Percentiles rank a stretch among this genome's conserved stretches.
Evolutionary conservation across 345 rosid species (phyloP).

Genomic region (Tarenaya hassleriana): DNA sequence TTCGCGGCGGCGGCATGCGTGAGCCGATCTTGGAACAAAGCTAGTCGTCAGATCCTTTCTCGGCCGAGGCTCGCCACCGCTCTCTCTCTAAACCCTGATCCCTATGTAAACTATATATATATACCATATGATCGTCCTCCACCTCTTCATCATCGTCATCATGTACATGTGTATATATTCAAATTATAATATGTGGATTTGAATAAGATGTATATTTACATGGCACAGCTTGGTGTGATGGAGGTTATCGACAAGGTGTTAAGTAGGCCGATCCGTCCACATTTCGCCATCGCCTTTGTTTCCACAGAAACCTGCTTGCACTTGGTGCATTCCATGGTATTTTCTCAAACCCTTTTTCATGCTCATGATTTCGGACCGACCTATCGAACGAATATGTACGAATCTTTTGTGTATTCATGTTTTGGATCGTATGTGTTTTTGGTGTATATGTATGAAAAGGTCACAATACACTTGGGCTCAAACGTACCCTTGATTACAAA

Average conservation of each 20-base stretch:
- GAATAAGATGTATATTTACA: neutral
- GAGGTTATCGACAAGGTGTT: conserved; percentile 52
- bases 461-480: conserved; percentile 36
- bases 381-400: too few species aligned
- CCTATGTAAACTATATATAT: conserved; percentile 26
- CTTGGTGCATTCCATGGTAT: conserved; percentile 28
- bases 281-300: conserved; percentile 48
- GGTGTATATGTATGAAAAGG: conserved; percentile 12
- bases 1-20: conserved; percentile 53
- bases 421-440: neutral
- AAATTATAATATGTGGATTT: neutral
- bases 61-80: conserved; percentile 57
- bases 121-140: neutral
- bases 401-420: neutral
- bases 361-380: too few species aligned
- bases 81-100: conserved; percentile 36
- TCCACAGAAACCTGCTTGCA: conserved; percentile 13
- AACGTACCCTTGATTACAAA: conserved; percentile 39
- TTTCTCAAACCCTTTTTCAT: neutral
- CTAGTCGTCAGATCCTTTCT: conserved; percentile 35
- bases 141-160: neutral
- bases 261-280: conserved; percentile 51
- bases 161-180: too few species aligned
- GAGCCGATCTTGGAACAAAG: conserved; percentile 39
- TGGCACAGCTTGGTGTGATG: conserved; percentile 35